A percentile compares a stretch with the other conserved stretches of the same genome.
These are phyloP conservation scores for Hymenoscyphus infarciens DNA, from an alignment of 2,329 filamentous ascomycete genomes.

Conservation along the genomic window DNA sequence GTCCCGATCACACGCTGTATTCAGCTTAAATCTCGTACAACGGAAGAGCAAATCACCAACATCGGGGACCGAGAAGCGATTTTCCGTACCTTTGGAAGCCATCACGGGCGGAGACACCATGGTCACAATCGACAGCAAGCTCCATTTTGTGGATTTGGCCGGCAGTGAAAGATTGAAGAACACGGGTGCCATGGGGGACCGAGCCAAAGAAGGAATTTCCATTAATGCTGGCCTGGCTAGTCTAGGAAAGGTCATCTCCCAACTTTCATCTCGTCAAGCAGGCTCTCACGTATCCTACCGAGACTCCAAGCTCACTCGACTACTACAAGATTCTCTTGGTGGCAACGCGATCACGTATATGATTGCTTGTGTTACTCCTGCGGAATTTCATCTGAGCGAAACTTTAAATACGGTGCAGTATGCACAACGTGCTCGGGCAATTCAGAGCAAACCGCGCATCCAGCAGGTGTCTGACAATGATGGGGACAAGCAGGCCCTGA, in stretches of 20 bases:
- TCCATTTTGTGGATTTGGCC: constrained; percentile 97
- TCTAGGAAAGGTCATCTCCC: constrained; percentile 95
- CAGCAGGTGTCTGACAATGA: constrained; percentile 79
- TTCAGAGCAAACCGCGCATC: constrained; percentile 95
- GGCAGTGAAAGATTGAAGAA: constrained; percentile 97
- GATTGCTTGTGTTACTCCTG: constrained; percentile 96
- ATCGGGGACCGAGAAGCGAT: constrained; percentile 68
- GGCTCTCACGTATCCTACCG: constrained; percentile 95
- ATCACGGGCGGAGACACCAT: constrained; percentile 65
- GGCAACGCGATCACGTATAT: constrained; percentile 99
- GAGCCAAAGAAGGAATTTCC: constrained; percentile 93
- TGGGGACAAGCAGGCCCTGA: constrained; percentile 87
- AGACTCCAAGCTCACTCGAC: constrained; percentile 91
- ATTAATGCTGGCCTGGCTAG: constrained; percentile 96
- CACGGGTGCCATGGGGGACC: constrained; percentile 89
- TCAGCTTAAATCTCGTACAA: constrained; percentile 90
- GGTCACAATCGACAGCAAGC: constrained; percentile 93
- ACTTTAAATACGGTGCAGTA: constrained; percentile 97
- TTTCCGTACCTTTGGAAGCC: constrained; percentile 80
- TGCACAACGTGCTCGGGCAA: constrained; percentile 89
- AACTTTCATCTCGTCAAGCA: constrained; percentile 83
- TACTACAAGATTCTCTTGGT: constrained; percentile 93
- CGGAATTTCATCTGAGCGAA: constrained; percentile 95
- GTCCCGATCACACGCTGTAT: constrained; percentile 94
- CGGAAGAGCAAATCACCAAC: constrained; percentile 60